Evolutionary conservation across 176 grass and related monocot species (phyloP).

Genomic region (Triticum turgidum): DNA sequence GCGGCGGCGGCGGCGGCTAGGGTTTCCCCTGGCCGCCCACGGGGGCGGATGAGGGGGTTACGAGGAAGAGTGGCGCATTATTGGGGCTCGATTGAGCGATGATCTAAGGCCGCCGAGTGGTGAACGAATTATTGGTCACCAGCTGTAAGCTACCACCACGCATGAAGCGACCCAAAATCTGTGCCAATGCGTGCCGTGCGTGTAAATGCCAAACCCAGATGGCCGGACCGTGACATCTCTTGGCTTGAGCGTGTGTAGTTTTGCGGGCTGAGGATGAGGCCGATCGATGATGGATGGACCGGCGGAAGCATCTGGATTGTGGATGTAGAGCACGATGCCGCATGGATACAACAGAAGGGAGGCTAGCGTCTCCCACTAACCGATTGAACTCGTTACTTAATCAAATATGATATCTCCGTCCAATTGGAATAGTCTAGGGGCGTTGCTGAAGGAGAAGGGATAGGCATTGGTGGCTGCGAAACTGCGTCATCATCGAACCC

Average conservation of each 20-base stretch:
- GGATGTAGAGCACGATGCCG: background rate
- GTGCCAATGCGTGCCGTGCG: background rate
- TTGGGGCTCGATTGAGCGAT: background rate
- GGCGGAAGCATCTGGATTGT: slow-evolving; percentile 6
- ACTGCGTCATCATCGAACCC: background rate
- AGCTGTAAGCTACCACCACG: background rate
- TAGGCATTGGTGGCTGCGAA: background rate
- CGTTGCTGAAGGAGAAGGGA: background rate
- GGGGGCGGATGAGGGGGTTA: too few species aligned
- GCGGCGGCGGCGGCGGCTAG: too few species aligned
- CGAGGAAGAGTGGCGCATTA: too few species aligned
- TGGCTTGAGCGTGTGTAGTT: background rate
- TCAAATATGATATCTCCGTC: slow-evolving; percentile 18
- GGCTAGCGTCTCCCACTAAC: slow-evolving; percentile 18
- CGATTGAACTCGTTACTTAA: slow-evolving; percentile 16
- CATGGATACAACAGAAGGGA: background rate
- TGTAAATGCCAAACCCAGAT: slow-evolving; percentile 7
- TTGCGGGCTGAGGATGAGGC: background rate
- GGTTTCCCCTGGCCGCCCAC: too few species aligned
- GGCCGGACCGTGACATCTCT: background rate
- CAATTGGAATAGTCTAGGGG: slow-evolving; percentile 14
- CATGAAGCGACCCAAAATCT: background rate
- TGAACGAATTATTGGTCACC: background rate
- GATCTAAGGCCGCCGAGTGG: background rate
- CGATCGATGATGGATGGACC: background rate